Evolutionary conservation across 2,329 filamentous ascomycete species (phyloP), one percentile per base, ranked within the genome.

Genomic region (Tolypocladium ovalisporum): DNA sequence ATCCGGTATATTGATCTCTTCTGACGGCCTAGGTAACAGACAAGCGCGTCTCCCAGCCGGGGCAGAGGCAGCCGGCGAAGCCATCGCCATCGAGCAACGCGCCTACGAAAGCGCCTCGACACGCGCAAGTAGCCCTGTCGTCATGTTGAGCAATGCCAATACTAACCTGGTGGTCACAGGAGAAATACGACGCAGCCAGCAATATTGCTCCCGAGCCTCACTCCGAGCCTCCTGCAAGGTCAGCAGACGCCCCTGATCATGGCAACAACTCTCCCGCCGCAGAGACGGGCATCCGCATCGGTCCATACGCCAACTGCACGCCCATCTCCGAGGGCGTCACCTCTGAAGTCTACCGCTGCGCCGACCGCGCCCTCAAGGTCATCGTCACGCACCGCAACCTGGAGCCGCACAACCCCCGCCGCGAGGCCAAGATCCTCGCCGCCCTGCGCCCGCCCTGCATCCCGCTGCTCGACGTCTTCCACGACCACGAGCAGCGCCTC

Each of bases 381-480:
- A 96, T 94, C 39, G 85, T 84, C 34, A 86, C 89, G 36, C 85
- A 85, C 40, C 77, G 80, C 56, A 84, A 87, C 73, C 80, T 85
- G 40, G 85, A 88, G 58, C 94, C 94, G 12, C 94, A 99, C 71
- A 86, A 95, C 68, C 87, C 90, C 1, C 75, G 80, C 52, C 85
- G 89, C 49, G 94, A 99, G 75, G 85, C 86, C 55, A 84, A 86
- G 62, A 86, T 97, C 52, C 78, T 99, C 2, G 70, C 71, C 34
- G 71, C 76, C 13, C 76, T 89, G 19, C 77, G 76, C 32, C 79
- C 78, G 47, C 75, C 80, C 2, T 72, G 79, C 57, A 81, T 97
- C 57, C 76, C 82, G 0, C 77, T 99, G 4, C 70, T 91, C 6
- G 85, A 90, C 44, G 85, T 84, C 0, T 92, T 96, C 64, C 79